Percentiles rank a stretch among this genome's conserved stretches.
Evolutionary conservation across 768 basidiomycete genomes (phyloP).

Genomic region (Podaxis sp.): DNA sequence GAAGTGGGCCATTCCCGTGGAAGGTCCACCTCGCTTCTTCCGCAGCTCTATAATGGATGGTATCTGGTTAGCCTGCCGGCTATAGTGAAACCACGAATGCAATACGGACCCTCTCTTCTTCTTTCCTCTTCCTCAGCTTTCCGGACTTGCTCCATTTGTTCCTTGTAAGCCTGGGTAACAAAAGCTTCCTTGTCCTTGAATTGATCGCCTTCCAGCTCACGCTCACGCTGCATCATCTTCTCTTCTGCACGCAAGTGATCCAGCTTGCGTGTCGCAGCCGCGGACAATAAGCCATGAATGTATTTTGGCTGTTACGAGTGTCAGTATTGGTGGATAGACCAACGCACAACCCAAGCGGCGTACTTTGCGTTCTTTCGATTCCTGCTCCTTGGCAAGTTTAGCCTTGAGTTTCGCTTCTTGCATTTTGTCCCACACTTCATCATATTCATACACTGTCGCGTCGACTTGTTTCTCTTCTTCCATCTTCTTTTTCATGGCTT

Average conservation of each 20-base stretch:
- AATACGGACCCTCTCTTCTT: constrained; percentile 70
- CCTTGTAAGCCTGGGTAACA: constrained; percentile 95
- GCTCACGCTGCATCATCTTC: constrained; percentile 93
- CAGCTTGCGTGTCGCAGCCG: constrained; percentile 82
- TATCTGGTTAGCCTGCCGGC: not conserved
- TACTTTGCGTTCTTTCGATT: constrained; percentile 66
- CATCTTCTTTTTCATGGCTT: constrained; percentile 66
- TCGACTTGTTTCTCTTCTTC: constrained; percentile 79
- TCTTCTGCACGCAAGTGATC: constrained; percentile 94
- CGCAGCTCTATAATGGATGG: constrained; percentile 42
- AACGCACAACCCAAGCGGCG: constrained; percentile 32
- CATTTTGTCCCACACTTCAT: constrained; percentile 95
- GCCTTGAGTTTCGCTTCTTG: constrained; percentile 76
- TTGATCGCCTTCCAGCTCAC: constrained; percentile 89
- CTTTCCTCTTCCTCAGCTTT: constrained; percentile 92
- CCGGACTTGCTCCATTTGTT: constrained; percentile 90
- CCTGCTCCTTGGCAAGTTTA: constrained; percentile 73
- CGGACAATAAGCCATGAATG: constrained; percentile 69
- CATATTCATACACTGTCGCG: constrained; percentile 86
- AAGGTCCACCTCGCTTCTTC: constrained; percentile 51
- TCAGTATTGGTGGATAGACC: not conserved
- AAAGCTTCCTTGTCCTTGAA: constrained; percentile 96
- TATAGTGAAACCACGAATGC: not conserved
- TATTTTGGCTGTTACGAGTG: constrained; percentile 77
- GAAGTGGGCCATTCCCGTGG: constrained; percentile 83